Percentiles rank a stretch among this genome's conserved stretches.
phyloP scores from a whole-genome alignment of 495 filamentous ascomycete genomes.

The Penicillium manginii region DNA sequence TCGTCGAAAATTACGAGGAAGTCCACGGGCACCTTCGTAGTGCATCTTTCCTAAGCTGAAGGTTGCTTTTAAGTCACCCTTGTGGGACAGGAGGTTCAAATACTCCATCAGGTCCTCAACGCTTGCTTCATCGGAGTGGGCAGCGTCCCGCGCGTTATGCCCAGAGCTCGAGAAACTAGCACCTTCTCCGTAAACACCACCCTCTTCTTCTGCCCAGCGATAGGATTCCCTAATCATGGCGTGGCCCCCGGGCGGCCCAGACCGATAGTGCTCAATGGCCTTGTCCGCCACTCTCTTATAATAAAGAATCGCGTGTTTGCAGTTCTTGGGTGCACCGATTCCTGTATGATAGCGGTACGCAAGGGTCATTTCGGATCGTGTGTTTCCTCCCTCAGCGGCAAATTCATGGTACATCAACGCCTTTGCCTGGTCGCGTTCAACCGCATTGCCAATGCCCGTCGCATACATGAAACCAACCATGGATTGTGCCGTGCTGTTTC shows the following conservation, averaged over 20 bases:
- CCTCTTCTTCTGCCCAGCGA: slow-evolving; percentile 80
- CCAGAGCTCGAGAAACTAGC: slow-evolving; percentile 91
- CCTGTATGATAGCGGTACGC: slow-evolving; percentile 86
- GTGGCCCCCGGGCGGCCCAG: slow-evolving; percentile 89
- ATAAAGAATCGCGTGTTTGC: slow-evolving; percentile 80
- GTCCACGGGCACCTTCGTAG: slow-evolving; percentile 81
- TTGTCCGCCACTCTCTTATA: slow-evolving; percentile 96
- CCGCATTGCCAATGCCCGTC: slow-evolving; percentile 82
- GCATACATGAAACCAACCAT: slow-evolving; percentile 98
- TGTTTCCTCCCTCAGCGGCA: slow-evolving; percentile 82
- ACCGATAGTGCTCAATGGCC: slow-evolving; percentile 80
- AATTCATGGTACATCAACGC: slow-evolving; percentile 94
- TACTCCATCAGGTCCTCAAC: slow-evolving; percentile 96
- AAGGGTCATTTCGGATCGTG: slow-evolving; percentile 89
- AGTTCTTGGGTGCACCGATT: slow-evolving; percentile 82
- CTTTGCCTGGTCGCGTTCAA: slow-evolving; percentile 88
- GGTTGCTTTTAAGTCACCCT: slow-evolving; percentile 90
- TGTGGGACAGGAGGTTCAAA: slow-evolving; percentile 88
- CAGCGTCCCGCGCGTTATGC: slow-evolving; percentile 73
- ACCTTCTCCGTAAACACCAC: slow-evolving; percentile 93
- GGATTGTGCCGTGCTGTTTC: slow-evolving; percentile 89
- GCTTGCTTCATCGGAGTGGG: slow-evolving; percentile 74
- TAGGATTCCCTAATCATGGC: slow-evolving; percentile 74
- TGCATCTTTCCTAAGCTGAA: slow-evolving; percentile 86
- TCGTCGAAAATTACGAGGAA: slow-evolving; percentile 71